Conservation (phyloP, 1,284 basidiomycete genomes). For the Pyrrhoderma lamaoense region DNA sequence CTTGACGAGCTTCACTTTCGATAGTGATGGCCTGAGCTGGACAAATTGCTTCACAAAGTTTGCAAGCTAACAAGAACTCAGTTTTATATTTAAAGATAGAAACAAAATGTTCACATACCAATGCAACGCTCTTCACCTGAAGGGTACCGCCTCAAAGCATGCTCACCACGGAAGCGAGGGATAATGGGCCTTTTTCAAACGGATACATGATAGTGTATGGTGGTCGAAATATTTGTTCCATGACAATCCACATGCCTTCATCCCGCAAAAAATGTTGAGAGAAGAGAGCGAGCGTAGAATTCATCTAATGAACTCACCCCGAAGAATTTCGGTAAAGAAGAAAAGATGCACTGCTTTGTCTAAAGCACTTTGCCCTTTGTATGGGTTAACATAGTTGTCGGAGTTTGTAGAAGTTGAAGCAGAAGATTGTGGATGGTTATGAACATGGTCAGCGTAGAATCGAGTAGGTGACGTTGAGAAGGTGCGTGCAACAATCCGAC, state of each 20-base stretch:
- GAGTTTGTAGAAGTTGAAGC: slow-evolving; percentile 29
- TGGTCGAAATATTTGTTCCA: slow-evolving; percentile 95
- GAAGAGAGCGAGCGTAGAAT: not conserved
- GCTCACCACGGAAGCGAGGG: slow-evolving; percentile 99
- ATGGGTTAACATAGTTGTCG: slow-evolving; percentile 46
- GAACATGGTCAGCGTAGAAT: slow-evolving; percentile 14
- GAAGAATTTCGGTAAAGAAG: slow-evolving; percentile 97
- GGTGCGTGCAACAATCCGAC: slow-evolving; percentile 12
- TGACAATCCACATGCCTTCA: slow-evolving; percentile 97
- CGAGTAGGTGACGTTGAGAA: slow-evolving; percentile 15
- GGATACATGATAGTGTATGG: slow-evolving; percentile 99
- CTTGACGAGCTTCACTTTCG: slow-evolving; percentile 92
- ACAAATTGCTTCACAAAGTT: slow-evolving; percentile 98
- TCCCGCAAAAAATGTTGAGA: not conserved
- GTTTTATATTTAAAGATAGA: slow-evolving; percentile 8
- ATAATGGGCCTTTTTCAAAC: slow-evolving; percentile 97
- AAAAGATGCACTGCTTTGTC: slow-evolving; percentile 96
- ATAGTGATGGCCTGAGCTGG: slow-evolving; percentile 99
- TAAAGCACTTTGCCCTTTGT: slow-evolving; percentile 74
- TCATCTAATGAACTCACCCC: slow-evolving; percentile 48
- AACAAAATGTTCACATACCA: slow-evolving; percentile 43
- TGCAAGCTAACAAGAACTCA: slow-evolving; percentile 67
- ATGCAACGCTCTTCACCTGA: slow-evolving; percentile 99
- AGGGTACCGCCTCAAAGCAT: slow-evolving; percentile 96
- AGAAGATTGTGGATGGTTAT: slow-evolving; percentile 27